Evolutionary conservation across 148 eudicot species (phyloP), one percentile per base, ranked within the genome.

Genomic region (Chenopodium album): DNA sequence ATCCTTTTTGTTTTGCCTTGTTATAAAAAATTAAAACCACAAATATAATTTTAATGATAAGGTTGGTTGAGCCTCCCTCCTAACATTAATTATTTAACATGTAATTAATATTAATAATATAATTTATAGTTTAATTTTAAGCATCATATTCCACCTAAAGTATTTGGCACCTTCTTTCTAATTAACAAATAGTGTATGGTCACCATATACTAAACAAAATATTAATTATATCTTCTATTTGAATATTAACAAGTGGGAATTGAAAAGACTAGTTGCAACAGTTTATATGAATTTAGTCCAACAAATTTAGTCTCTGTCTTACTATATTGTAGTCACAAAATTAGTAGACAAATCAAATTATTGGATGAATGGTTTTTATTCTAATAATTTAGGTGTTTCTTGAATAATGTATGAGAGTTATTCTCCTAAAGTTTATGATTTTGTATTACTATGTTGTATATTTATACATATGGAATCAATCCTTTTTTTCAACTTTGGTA

Each of bases 141-240:
- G 76, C 78, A 76, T 84, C 81, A 84, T 77, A 76, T 71, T 84
- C 86, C 44, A 76, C 79, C 83, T 28, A 71, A 80, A 76, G 12
- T 65, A 62, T 78, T 37, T 73, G 86, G 83, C 77, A 76, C 77
- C 73, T 41, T 73, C 78, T 34, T 80, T 76, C 78, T 23, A 80
- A 64, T 80, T 76, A 71, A 31, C 62, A 60, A 64, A 71, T 67
- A 37, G 17, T 75, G 28, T 74, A 41, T 74, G 70, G 70, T 59
- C 37, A 56, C 76, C 79, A 66, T 77, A 62, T 60, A 37, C 71
- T 54, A 83, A 54, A 79, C 32, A 82, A 83, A 67, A 79, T 23
- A 82, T 16, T 56, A 56, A 2, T 3, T 52, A 22, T 52, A 50
- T 85, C 20, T 78, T 48, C 17, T 46, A 63, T 47, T 77, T 67